Base-by-base conservation (phyloP, 2,329 filamentous ascomycete genomes). In the Trichoderma oligosporum region DNA sequence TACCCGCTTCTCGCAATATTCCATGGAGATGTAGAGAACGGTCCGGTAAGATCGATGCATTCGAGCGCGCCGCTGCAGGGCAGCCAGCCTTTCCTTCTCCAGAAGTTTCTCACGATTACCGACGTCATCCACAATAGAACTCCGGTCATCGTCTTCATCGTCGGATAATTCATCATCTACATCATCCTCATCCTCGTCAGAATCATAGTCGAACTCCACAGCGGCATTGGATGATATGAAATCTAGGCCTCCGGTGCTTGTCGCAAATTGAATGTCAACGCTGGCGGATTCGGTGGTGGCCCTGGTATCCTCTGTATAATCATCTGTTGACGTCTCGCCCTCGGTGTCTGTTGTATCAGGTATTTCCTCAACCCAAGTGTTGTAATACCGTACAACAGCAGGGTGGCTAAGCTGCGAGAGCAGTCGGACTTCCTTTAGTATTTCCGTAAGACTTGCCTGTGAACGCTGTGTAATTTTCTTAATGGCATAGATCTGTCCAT, bases 21-120 rank as follows among this genome's bases (percentile, higher is more conserved):
- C 94, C 94, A 99, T 99, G 60, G 96, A 94, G 56, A 99, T 97
- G 70, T 97, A 99, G 39, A 99, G 79, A 6, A 92, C 86, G 0
- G 88, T 92, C 52, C 82, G 83, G 60, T 82, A 81, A 4, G 82
- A 74, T 41, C 81, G 77, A 56, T 81, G 77, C 39, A 73, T 73
- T 44, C 76, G 60, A 60, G 70, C 61, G 57, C 74, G 63, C 11
- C 69, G 66, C 39, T 66, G 62, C 18, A 69, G 57, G 11, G 64
- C 64, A 16, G 60, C 62, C 8, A 67, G 65, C 33, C 67, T 67
- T 20, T 71, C 69, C 48, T 66, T 70, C 12, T 66, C 64, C 0
- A 68, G 67, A n/a, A 69, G 72, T 12, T 62, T 46, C 4, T 60
- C 65, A n/a, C 63, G 65, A 25, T 65, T 61, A 4, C 63, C 64